Percentiles rank a stretch among this genome's conserved stretches.
These are phyloP conservation scores for Podospora fimiseda DNA, from an alignment of 495 filamentous ascomycete genomes.

Conservation along the genomic window DNA sequence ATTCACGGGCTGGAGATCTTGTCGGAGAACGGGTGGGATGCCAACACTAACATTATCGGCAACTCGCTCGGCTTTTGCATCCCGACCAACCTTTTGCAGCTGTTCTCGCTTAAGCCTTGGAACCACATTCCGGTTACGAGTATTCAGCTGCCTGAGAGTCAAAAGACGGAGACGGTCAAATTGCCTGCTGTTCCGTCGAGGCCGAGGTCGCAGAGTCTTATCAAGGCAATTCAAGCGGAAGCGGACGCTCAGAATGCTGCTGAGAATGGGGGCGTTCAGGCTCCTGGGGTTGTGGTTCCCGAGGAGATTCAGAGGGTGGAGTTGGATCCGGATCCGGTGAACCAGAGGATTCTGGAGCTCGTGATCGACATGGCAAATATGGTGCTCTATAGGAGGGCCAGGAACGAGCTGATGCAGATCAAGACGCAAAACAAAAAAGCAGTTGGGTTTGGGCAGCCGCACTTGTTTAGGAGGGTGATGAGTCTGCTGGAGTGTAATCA, in stretches of 20 bases:
- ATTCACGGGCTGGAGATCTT: slow-evolving; percentile 88
- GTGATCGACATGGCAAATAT: slow-evolving; percentile 84
- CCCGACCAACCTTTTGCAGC: slow-evolving; percentile 64
- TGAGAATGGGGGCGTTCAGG: too few relatives aligned
- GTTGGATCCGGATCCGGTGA: slow-evolving; percentile 58
- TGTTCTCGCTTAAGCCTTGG: slow-evolving; percentile 59
- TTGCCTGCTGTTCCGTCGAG: slow-evolving; percentile 28
- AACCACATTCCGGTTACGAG: slow-evolving; percentile 37
- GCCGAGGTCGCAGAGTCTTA: slow-evolving; percentile 27
- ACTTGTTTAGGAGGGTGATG: slow-evolving; percentile 78
- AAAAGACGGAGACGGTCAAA: slow-evolving; percentile 35
- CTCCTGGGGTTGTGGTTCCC: neutral
- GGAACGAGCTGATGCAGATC: slow-evolving; percentile 61
- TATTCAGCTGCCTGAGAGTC: slow-evolving; percentile 34
- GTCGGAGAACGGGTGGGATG: slow-evolving; percentile 82
- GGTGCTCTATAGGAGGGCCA: slow-evolving; percentile 71
- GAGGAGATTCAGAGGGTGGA: slow-evolving; percentile 29
- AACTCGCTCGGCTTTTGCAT: slow-evolving; percentile 81
- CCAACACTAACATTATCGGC: slow-evolving; percentile 76
- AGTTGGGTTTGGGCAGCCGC: slow-evolving; percentile 64
- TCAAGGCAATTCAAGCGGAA: slow-evolving; percentile 28
- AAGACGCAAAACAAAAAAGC: slow-evolving; percentile 45
- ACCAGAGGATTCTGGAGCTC: slow-evolving; percentile 69
- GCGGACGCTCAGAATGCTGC: slow-evolving; percentile 26
- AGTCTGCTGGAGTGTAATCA: slow-evolving; percentile 82